Evolutionary conservation across 176 grass and related monocot species (phyloP).

Genomic region (Alopecurus myosuroides): DNA sequence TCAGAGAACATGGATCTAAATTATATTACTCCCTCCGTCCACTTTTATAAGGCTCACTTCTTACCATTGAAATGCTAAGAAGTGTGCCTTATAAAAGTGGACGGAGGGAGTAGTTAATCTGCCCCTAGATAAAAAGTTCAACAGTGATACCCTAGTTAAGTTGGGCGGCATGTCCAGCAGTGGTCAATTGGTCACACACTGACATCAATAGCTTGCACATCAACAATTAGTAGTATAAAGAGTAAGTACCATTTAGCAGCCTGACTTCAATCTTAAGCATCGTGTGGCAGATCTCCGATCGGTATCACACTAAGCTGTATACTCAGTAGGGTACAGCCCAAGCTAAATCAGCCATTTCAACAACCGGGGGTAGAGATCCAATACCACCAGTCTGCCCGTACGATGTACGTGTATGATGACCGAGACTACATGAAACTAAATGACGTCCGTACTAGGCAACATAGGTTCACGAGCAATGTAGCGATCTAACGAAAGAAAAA

Average conservation of each 20-base stretch:
- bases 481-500: not conserved
- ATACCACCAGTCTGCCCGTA: not conserved
- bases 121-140: not conserved
- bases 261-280: not conserved
- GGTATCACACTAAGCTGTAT: not conserved
- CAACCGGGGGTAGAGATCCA: not conserved
- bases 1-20: not conserved
- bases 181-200: not conserved
- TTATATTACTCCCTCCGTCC: no score
- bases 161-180: not conserved
- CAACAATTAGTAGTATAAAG: not conserved
- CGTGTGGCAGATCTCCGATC: not conserved
- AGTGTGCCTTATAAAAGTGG: no score
- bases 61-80: no score
- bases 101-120: no score
- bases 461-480: not conserved
- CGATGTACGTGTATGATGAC: not conserved
- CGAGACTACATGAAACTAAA: not conserved
- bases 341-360: not conserved
- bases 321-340: constrained; percentile 12
- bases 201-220: not conserved
- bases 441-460: not conserved
- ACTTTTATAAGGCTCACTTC: no score
- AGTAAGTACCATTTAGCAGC: not conserved
- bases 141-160: not conserved